Conservation (phyloP, 2,329 filamentous ascomycete species). For the Lachnellula suecica region DNA sequence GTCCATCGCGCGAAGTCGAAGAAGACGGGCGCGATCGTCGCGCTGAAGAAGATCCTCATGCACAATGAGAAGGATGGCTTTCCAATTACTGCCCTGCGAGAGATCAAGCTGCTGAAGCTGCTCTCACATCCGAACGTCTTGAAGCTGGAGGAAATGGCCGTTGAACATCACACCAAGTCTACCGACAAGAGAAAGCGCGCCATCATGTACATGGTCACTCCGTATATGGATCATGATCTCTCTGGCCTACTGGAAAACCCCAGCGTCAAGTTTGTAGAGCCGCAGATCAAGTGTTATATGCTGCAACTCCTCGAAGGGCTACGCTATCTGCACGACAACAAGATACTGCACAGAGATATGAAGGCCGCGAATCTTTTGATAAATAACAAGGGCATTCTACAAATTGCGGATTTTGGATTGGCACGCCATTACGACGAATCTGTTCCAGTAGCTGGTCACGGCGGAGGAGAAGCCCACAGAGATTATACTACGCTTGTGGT, state of each 20-base stretch:
- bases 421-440: constrained; percentile 89
- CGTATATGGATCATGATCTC: constrained; percentile 99
- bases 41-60: constrained; percentile 98
- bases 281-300: constrained; percentile 98
- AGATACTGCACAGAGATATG: constrained; percentile 96
- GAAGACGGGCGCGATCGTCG: constrained; percentile 73
- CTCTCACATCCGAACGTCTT: constrained; percentile 90
- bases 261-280: constrained; percentile 78
- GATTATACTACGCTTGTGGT: constrained; percentile 98
- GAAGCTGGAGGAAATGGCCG: constrained; percentile 90
- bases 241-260: constrained; percentile 95
- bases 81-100: constrained; percentile 94
- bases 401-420: constrained; percentile 96
- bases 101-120: constrained; percentile 96
- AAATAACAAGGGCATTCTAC: constrained; percentile 87
- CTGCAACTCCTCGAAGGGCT: constrained; percentile 88
- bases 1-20: constrained; percentile 86
- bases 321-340: constrained; percentile 83
- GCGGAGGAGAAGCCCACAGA: constrained; percentile 79
- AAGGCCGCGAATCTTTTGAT: constrained; percentile 98
- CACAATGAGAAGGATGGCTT: constrained; percentile 99
- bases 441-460: constrained; percentile 71
- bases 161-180: constrained; percentile 65
- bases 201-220: constrained; percentile 98
- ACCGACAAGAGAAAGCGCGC: constrained; percentile 75